Conservation (phyloP, 108 stramenopile genomes). For the Phaeodactylum tricornutum region DNA sequence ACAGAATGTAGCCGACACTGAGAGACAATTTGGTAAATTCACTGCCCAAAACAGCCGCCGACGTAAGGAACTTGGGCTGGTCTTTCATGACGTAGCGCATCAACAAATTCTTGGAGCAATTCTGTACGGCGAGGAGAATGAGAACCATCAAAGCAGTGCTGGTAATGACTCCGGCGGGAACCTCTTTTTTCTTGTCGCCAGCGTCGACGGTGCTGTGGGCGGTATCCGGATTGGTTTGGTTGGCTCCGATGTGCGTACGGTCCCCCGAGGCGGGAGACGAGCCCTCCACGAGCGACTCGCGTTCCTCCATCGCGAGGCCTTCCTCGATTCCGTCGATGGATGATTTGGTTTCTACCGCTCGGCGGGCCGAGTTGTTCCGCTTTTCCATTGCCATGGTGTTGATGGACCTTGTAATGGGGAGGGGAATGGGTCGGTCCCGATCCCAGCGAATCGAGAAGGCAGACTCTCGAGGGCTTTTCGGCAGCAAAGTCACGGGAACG, state of each 20-base stretch:
- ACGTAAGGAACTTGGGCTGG: slow-evolving; percentile 58
- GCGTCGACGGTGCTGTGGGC: not conserved
- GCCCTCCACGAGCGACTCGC: too few relatives aligned
- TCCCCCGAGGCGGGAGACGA: too few relatives aligned
- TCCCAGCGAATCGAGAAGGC: too few relatives aligned
- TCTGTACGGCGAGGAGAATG: slow-evolving; percentile 70
- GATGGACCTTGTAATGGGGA: too few relatives aligned
- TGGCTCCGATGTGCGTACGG: not conserved
- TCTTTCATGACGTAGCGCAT: slow-evolving; percentile 77
- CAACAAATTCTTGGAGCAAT: slow-evolving; percentile 69
- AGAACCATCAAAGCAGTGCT: slow-evolving; percentile 23
- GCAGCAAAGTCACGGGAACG: too few relatives aligned
- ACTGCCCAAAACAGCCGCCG: slow-evolving; percentile 64
- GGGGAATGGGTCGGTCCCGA: too few relatives aligned
- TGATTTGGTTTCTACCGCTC: too few relatives aligned
- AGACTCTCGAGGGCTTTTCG: too few relatives aligned
- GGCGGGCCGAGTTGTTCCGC: too few relatives aligned
- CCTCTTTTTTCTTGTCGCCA: not conserved
- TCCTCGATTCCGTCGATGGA: too few relatives aligned
- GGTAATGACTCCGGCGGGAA: not conserved
- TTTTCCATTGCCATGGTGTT: too few relatives aligned
- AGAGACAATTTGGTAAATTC: slow-evolving; percentile 55
- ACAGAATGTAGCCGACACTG: slow-evolving; percentile 44
- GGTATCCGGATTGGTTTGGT: not conserved
- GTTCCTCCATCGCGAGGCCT: too few relatives aligned